phyloP scores from a whole-genome alignment of 306 rosid genomes.

The Macrotyloma uniflorum region DNA sequence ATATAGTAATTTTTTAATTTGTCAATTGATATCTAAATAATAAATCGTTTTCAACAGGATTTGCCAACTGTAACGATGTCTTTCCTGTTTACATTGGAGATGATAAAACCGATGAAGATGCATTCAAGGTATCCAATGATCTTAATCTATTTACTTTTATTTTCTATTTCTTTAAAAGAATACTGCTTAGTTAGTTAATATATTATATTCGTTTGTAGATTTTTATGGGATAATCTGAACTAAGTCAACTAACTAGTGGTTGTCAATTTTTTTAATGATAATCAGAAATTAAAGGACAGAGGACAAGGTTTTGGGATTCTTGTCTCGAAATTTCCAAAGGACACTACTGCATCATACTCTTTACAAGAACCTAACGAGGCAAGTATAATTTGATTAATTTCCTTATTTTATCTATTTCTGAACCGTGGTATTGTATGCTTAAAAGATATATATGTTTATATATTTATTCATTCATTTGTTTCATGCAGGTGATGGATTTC shows the following conservation, averaged over 20 bases:
- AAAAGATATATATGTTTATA: neutral
- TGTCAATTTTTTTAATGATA: neutral
- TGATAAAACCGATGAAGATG: slow-evolving; percentile 96
- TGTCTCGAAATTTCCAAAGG: slow-evolving; percentile 89
- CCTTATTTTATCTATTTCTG: neutral
- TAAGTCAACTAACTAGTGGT: neutral
- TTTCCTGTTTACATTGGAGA: slow-evolving; percentile 95
- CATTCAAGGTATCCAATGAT: slow-evolving; percentile 80
- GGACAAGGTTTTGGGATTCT: slow-evolving; percentile 97
- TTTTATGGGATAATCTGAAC: slow-evolving; percentile 27
- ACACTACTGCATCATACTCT: slow-evolving; percentile 84
- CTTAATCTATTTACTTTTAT: neutral
- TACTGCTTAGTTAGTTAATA: neutral
- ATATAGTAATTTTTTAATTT: neutral
- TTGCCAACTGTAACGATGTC: slow-evolving; percentile 75
- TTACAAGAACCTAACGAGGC: slow-evolving; percentile 93
- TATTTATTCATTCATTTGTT: neutral
- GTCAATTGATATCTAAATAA: slow-evolving; percentile 38
- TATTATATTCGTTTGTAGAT: neutral
- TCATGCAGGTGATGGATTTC: slow-evolving; percentile 74
- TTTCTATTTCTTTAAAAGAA: neutral
- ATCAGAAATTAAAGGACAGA: slow-evolving; percentile 76
- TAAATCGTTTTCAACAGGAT: slow-evolving; percentile 62
- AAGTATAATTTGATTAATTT: slow-evolving; percentile 39
- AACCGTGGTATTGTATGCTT: neutral